Conservation (phyloP, 768 basidiomycete genomes). For the Gymnopilus junonius region DNA sequence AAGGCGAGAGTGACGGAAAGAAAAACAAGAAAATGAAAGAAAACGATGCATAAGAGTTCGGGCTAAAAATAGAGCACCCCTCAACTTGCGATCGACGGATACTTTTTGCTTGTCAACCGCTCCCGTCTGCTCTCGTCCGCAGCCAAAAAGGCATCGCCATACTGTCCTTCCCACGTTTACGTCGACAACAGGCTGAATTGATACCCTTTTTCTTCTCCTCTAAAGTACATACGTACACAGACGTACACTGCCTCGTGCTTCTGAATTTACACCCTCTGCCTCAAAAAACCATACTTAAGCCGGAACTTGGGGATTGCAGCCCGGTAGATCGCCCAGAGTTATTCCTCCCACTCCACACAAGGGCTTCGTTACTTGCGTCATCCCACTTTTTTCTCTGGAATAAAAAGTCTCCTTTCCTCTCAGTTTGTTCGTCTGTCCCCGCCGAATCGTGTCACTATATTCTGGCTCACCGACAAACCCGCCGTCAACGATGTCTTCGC, state of each 20-base stretch:
- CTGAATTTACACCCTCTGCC: neutral
- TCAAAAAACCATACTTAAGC: neutral
- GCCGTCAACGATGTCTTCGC: constrained; percentile 9
- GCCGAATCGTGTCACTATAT: no score
- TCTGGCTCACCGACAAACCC: neutral
- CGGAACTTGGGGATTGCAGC: neutral
- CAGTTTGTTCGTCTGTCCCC: neutral
- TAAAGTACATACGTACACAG: neutral
- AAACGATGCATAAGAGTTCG: neutral
- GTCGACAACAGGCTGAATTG: neutral
- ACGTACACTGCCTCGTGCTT: neutral
- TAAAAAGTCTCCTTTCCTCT: neutral
- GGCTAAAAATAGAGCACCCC: neutral
- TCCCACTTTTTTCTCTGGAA: neutral
- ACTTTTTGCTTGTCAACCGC: neutral
- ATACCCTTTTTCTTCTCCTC: neutral
- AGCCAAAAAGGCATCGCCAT: neutral
- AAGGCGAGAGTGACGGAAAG: neutral
- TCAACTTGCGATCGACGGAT: neutral
- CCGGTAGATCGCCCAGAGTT: neutral
- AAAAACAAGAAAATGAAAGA: neutral
- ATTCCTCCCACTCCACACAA: neutral
- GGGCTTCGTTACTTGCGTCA: neutral
- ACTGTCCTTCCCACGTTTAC: neutral
- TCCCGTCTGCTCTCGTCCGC: neutral